Base-by-base conservation (phyloP, 352 stramenopile species). In the Pythium sukuiense region DNA sequence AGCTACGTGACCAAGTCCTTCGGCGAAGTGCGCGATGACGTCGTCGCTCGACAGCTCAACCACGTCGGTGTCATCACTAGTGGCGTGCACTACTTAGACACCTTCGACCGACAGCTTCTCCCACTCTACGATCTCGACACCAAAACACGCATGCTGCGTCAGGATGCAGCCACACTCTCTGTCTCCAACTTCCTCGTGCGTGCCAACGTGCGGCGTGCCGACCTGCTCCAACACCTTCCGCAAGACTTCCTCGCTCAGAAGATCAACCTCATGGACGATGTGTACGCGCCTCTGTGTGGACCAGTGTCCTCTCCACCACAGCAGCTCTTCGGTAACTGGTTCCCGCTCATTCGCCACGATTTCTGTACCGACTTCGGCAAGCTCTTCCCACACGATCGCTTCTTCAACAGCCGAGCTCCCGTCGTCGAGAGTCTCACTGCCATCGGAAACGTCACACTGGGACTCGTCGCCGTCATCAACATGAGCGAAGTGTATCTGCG, bases 1-100 rank as follows among this genome's bases (percentile, higher is more conserved):
- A 77, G 67, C 62, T 82, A 82, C 54, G 62, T 73, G 13, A 82
- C 75, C 3, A 59, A 74, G n/a, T 60, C 65, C 6, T 82, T 82
- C 53, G 70, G 77, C 33, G 75, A 82, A 63, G 64, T 82, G 27
- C 59, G 75, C 11, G 73, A 82, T 48, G 67, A 78, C 27, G 58
- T 63, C 20, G 75, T 67, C 14, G 72, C 66, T 8, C 60, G 72
- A 16, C 73, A 76, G 58, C 67, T 77, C 27, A 69, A 73, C 45
- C 60, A 69, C 49, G 55, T 81, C 27, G 65, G 59, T 18, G 57
- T 74, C 30, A 60, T 77, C 35, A 76, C 71, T 26, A 77, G 70
- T 30, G 65, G 67, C 0, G 58, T 77, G 11, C 74, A 81, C 61
- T 76, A 72, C 41, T 76, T 71, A 33, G 72, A 77, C 59, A 78